Conservation (phyloP, 805 yeast genomes). For the Clavispora carvajalis region DNA sequence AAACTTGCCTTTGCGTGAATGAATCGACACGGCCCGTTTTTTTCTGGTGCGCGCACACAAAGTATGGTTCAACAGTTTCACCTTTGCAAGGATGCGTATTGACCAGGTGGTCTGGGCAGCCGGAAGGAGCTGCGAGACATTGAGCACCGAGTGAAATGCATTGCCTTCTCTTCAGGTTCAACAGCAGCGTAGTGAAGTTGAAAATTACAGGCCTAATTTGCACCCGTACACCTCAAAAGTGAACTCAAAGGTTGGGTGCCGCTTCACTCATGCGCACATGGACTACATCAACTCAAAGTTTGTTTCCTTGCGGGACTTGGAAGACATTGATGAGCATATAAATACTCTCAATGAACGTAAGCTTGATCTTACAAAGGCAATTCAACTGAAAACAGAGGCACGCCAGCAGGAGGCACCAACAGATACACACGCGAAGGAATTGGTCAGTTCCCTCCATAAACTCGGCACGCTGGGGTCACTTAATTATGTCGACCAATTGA, state of each 20-base stretch:
- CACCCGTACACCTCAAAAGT: slow-evolving; percentile 1
- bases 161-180: too few relatives aligned
- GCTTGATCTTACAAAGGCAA: slow-evolving; percentile 3
- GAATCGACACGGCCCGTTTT: not conserved
- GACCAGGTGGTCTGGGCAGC: too few relatives aligned
- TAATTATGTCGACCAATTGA: slow-evolving; percentile 1
- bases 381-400: slow-evolving; percentile 1
- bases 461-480: not conserved
- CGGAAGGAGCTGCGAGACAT: too few relatives aligned
- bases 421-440: slow-evolving; percentile 4
- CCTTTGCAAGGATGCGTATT: too few relatives aligned
- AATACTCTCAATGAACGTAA: slow-evolving; percentile 18
- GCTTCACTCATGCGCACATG: slow-evolving; percentile 8
- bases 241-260: not conserved
- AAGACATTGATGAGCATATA: slow-evolving; percentile 20
- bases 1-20: not conserved
- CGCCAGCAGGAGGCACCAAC: not conserved
- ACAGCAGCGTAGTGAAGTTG: too few relatives aligned
- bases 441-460: slow-evolving; percentile 2
- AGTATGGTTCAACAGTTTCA: too few relatives aligned
- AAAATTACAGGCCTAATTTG: too few relatives aligned
- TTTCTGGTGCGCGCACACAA: slow-evolving; percentile 1
- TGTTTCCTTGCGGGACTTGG: slow-evolving; percentile 31
- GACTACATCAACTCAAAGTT: slow-evolving; percentile 32
- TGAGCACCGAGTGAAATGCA: too few relatives aligned